Base-by-base conservation (phyloP, 768 basidiomycete genomes). In the Mycena olivaceomarginata region DNA sequence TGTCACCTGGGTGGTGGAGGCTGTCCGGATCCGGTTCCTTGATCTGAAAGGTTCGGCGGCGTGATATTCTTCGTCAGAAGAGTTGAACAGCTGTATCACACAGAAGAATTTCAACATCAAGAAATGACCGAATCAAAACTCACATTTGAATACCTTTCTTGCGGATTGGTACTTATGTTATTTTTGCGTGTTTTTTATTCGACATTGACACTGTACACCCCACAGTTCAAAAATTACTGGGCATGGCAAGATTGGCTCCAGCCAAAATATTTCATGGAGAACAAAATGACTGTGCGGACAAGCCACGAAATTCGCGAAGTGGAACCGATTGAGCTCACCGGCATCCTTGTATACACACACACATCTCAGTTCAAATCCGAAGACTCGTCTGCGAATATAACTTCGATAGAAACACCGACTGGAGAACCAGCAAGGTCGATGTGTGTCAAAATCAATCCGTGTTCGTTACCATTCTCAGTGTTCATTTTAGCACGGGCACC, bases 171-270 rank as follows among this genome's bases (percentile, higher is more conserved):
- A 31, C 18, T 67, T 8, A 2, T 48, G 3, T 2, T 6, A 25
- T 62, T 31, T 31, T 11, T 39, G 13, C 4, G 4, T 5, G 16
- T 0, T 2, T 18, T 8, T 37, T 15, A 25, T 22, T 65, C 10
- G 9, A 15, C 51, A 4, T 6, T 18, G 4, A 25, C 18, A 2
- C 18, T 2, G 2, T 22, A 3, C 1, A 31, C 1, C 31, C 31
- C 31, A 18, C 53, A 73, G 73, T 74, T 74, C 39, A 74, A 74
- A 43, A 74, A 68, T 31, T 74, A 74, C 46, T 68, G 59, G 51
- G 25, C 63, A 11, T 74, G 66, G 67, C 15, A 62, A 1, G n/a
- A 74, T 10, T 68, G 59, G 73, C 16, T 62, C 2, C 46, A 51
- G 16, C 18, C 45, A 8, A 57, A 62, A 53, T 25, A 68, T 74